These are phyloP conservation scores for Venturia effusa DNA, from an alignment of 2,329 filamentous ascomycete genomes.

Conservation along the genomic window DNA sequence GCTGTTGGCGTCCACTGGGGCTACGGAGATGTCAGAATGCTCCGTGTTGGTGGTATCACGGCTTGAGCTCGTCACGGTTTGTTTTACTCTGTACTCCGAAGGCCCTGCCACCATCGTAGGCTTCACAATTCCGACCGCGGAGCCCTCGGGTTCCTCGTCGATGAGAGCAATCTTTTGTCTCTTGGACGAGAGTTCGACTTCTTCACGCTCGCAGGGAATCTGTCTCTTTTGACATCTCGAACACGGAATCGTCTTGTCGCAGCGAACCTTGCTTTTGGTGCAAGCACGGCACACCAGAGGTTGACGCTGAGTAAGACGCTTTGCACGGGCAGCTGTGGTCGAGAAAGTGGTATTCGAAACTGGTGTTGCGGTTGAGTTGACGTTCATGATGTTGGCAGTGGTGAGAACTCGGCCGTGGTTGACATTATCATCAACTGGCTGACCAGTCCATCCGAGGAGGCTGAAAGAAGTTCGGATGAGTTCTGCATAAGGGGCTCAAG, in stretches of 20 bases:
- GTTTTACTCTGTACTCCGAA: not conserved
- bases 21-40: not conserved
- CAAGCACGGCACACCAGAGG: constrained; percentile 11
- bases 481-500: not conserved
- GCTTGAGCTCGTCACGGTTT: not conserved
- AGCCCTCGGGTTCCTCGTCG: not conserved
- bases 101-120: not conserved
- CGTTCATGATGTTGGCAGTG: not conserved
- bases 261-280: constrained; percentile 15
- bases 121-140: not conserved
- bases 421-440: not conserved
- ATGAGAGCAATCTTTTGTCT: not conserved
- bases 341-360: not conserved
- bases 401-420: not conserved
- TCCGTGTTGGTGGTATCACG: not conserved
- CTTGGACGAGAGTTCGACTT: constrained; percentile 11
- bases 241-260: constrained; percentile 16
- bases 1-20: not conserved
- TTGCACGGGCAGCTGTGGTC: not conserved
- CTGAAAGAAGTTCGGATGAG: not conserved
- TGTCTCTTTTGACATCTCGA: constrained; percentile 13
- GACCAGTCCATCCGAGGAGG: not conserved
- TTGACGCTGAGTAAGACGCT: not conserved
- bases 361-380: not conserved
- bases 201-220: constrained; percentile 12